Evolutionary conservation across 2,329 filamentous ascomycete species (phyloP).

Genomic region (Dothistroma septosporum): DNA sequence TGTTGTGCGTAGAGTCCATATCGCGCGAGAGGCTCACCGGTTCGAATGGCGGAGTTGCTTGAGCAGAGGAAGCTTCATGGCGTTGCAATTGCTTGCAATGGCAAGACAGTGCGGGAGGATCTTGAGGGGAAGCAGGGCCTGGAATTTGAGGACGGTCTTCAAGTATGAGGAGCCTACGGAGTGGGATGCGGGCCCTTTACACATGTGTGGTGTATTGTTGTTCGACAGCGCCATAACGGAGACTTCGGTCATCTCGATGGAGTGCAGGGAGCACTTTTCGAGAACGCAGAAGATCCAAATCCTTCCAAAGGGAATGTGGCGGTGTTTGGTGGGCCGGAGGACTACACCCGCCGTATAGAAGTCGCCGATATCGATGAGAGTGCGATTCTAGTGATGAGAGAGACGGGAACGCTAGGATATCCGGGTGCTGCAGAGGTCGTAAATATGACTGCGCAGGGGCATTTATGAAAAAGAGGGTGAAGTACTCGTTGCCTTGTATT

Average conservation of each 20-base stretch:
- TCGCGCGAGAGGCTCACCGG: conserved; percentile 51
- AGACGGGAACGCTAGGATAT: conserved; percentile 30
- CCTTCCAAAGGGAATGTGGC: conserved; percentile 31
- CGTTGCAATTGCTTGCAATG: conserved; percentile 46
- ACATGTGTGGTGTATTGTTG: conserved; percentile 30
- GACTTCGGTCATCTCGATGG: conserved; percentile 28
- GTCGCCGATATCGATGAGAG: conserved; percentile 29
- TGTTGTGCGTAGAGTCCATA: conserved; percentile 53
- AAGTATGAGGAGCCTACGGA: conserved; percentile 46
- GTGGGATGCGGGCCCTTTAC: conserved; percentile 48
- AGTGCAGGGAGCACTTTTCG: conserved; percentile 29
- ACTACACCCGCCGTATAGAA: conserved; percentile 29
- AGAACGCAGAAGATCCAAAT: conserved; percentile 24
- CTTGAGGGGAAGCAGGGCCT: conserved; percentile 43
- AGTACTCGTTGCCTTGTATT: conserved; percentile 47
- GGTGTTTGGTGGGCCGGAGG: conserved; percentile 33
- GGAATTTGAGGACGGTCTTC: conserved; percentile 49
- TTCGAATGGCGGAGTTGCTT: conserved; percentile 52
- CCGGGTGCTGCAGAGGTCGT: conserved; percentile 32
- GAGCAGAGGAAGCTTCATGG: conserved; percentile 47
- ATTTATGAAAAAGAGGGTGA: conserved; percentile 31
- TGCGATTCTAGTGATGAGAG: conserved; percentile 32
- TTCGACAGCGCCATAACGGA: conserved; percentile 35
- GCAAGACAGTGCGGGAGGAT: conserved; percentile 45
- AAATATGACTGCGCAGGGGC: conserved; percentile 33